Percentiles rank a stretch among this genome's conserved stretches.
phyloP scores from a whole-genome alignment of 2,329 filamentous ascomycete genomes.

The Pseudogymnoascus verrucosus region DNA sequence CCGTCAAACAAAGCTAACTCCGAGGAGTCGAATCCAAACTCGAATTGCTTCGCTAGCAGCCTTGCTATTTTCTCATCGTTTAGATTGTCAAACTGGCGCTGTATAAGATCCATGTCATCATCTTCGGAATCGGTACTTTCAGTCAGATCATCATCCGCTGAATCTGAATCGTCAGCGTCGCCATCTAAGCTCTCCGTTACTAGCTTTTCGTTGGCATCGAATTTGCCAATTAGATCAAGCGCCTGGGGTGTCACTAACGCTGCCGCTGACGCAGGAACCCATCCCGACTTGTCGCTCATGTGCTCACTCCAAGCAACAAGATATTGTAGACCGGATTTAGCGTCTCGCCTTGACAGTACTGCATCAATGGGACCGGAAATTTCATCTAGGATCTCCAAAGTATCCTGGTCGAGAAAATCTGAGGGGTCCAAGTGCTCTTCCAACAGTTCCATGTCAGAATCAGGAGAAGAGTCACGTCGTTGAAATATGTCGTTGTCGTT shows the following conservation, averaged over 20 bases:
- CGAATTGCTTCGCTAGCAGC: constrained; percentile 52
- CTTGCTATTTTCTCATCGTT: constrained; percentile 56
- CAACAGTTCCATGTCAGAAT: not conserved
- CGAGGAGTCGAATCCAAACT: constrained; percentile 52
- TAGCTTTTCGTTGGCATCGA: constrained; percentile 28
- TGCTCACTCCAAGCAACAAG: constrained; percentile 41
- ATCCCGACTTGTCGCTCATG: constrained; percentile 39
- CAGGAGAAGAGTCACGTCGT: not conserved
- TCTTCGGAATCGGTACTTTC: constrained; percentile 32
- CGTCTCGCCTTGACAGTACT: constrained; percentile 38
- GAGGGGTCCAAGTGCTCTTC: not conserved
- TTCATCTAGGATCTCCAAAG: constrained; percentile 38
- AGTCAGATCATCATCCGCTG: constrained; percentile 26
- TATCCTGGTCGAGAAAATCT: constrained; percentile 24
- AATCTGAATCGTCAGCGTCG: constrained; percentile 20
- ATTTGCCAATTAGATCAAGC: constrained; percentile 26
- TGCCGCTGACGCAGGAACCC: constrained; percentile 33
- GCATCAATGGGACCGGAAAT: constrained; percentile 28
- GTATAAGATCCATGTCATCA: constrained; percentile 32
- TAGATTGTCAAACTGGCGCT: constrained; percentile 35
- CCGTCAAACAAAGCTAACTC: constrained; percentile 50
- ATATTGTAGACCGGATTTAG: constrained; percentile 40
- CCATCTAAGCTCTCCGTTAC: constrained; percentile 21
- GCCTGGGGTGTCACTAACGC: constrained; percentile 27
- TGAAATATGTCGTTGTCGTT: constrained; percentile 13